Conservation (phyloP, 345 rosid genomes). For the Acer saccharum region DNA sequence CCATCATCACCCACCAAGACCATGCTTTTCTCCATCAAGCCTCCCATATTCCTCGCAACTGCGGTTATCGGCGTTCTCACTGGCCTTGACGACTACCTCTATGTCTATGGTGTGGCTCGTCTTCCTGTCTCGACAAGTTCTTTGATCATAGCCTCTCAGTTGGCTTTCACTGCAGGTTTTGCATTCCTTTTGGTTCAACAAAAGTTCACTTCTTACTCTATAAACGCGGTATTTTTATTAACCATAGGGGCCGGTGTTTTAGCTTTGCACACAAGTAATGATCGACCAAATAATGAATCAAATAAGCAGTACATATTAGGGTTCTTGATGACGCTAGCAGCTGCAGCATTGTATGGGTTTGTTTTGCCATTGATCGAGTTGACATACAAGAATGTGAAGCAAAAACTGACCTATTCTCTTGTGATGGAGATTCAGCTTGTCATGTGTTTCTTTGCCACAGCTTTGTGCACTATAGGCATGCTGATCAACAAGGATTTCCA, state of each 20-base stretch:
- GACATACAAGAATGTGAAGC: too few species aligned
- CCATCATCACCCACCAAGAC: slow-evolving; percentile 4
- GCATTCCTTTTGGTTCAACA: slow-evolving; percentile 70
- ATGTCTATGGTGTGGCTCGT: slow-evolving; percentile 63
- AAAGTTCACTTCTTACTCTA: slow-evolving; percentile 56
- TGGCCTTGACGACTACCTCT: slow-evolving; percentile 69
- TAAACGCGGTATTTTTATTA: slow-evolving; percentile 64
- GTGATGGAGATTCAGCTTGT: too few species aligned
- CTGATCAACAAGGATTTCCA: too few species aligned
- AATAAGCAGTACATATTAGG: slow-evolving; percentile 46
- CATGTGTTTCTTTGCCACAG: too few species aligned
- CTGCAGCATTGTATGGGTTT: slow-evolving; percentile 61
- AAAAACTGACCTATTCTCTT: too few species aligned
- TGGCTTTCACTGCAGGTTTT: slow-evolving; percentile 71
- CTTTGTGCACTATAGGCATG: too few species aligned
- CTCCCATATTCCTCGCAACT: slow-evolving; percentile 36
- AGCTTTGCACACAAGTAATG: slow-evolving; percentile 51
- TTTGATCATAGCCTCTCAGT: slow-evolving; percentile 62
- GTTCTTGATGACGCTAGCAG: slow-evolving; percentile 60
- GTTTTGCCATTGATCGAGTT: slow-evolving; percentile 50
- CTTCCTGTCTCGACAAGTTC: slow-evolving; percentile 80
- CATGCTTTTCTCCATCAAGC: slow-evolving; percentile 41
- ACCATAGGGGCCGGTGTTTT: slow-evolving; percentile 68
- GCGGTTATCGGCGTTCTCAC: slow-evolving; percentile 49
- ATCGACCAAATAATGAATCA: slow-evolving; percentile 52